Evolutionary conservation across 1,284 basidiomycete genomes (phyloP).

Genomic region (Pseudozyma hubeiensis): DNA sequence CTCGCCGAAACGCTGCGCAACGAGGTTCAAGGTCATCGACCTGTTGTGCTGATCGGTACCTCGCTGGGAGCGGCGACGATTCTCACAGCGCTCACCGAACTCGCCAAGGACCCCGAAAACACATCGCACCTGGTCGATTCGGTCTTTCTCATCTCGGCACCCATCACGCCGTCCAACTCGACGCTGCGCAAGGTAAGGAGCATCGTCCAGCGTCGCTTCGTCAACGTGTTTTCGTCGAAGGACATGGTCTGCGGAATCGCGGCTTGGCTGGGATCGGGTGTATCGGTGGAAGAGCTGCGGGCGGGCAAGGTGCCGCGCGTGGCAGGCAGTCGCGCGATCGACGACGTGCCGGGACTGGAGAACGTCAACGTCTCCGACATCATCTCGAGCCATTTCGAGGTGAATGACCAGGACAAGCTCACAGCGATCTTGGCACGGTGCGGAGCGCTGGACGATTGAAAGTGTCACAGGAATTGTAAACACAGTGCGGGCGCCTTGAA

Average conservation of each 20-base stretch:
- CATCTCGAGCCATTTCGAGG: constrained; percentile 54
- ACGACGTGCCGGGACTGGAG: constrained; percentile 53
- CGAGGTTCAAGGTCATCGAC: constrained; percentile 73
- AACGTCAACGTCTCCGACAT: constrained; percentile 62
- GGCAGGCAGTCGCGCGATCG: constrained; percentile 46
- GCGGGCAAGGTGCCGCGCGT: constrained; percentile 65
- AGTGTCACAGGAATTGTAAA: too few species aligned
- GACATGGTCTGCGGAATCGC: constrained; percentile 72
- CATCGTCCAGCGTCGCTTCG: constrained; percentile 71
- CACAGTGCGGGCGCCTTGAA: too few species aligned
- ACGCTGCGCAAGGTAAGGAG: constrained; percentile 71
- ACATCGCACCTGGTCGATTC: constrained; percentile 71
- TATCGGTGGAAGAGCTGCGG: constrained; percentile 70
- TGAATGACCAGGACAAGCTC: constrained; percentile 43
- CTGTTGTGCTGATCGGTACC: constrained; percentile 72
- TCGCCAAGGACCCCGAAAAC: constrained; percentile 63
- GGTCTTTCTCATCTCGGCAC: constrained; percentile 70
- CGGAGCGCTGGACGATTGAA: constrained; percentile 39
- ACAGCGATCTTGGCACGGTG: constrained; percentile 35
- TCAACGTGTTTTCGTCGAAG: constrained; percentile 71
- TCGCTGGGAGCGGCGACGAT: constrained; percentile 73
- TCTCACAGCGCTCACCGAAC: constrained; percentile 72
- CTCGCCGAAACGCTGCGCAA: constrained; percentile 73
- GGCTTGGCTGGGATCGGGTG: constrained; percentile 69
- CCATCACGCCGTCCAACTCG: constrained; percentile 70